Conservation (phyloP, 1,284 basidiomycete genomes). For the Microbotryum intermedium region DNA sequence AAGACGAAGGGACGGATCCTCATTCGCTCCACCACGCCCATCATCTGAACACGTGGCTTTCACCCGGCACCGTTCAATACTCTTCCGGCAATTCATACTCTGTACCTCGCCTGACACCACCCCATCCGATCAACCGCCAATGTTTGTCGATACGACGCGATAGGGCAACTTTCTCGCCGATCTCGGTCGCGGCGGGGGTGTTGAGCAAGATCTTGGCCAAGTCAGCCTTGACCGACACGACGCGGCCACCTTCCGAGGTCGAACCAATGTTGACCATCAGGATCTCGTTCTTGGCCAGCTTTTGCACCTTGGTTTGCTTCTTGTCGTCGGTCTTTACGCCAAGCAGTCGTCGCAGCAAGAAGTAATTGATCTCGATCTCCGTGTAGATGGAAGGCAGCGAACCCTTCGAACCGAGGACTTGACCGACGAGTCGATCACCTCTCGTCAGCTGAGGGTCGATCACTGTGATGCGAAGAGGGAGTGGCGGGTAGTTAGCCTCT, state of each 20-base stretch:
- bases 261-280: conserved; percentile 50
- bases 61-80: not conserved
- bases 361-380: conserved; percentile 81
- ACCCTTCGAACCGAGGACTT: conserved; percentile 88
- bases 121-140: conserved; percentile 57
- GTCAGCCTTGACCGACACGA: conserved; percentile 83
- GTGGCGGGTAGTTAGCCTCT: not conserved
- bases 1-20: too few relatives aligned
- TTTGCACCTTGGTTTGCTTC: conserved; percentile 85
- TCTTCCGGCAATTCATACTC: conserved; percentile 26
- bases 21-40: too few relatives aligned
- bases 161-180: conserved; percentile 90
- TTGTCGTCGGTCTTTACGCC: conserved; percentile 98
- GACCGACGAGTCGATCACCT: conserved; percentile 92
- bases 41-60: too few relatives aligned
- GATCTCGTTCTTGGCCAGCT: conserved; percentile 86
- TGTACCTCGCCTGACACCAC: conserved; percentile 19
- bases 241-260: conserved; percentile 85
- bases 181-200: conserved; percentile 83
- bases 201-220: conserved; percentile 80
- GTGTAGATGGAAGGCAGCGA: conserved; percentile 89
- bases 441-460: conserved; percentile 76
- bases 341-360: conserved; percentile 86
- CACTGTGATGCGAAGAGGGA: conserved; percentile 2
- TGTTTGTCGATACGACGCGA: conserved; percentile 93